Conservation (phyloP, 129 eudicot species). For the Chrysanthemum seticuspe region DNA sequence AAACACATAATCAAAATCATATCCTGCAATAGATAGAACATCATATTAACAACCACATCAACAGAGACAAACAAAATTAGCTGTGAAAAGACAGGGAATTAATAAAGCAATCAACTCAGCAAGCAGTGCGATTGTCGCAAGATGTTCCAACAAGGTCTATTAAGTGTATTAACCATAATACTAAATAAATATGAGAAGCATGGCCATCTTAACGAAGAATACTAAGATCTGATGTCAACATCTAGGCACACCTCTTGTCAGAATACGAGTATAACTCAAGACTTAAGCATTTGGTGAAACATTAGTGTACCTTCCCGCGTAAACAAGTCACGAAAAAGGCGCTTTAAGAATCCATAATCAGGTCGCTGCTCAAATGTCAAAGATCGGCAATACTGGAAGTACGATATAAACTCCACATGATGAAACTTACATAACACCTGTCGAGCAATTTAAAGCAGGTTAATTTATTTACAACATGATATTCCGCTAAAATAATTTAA, state of each 20-base stretch:
- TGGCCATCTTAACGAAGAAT: background rate
- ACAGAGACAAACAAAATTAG: background rate
- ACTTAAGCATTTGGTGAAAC: background rate
- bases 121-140: background rate
- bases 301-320: slow-evolving; percentile 66
- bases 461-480: background rate
- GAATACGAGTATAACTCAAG: background rate
- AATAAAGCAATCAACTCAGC: background rate
- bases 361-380: slow-evolving; percentile 92
- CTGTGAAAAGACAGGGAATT: background rate
- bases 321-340: slow-evolving; percentile 83
- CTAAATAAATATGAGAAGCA: too few relatives aligned
- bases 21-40: slow-evolving; percentile 46
- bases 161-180: too few relatives aligned
- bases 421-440: slow-evolving; percentile 92
- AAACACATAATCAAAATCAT: slow-evolving; percentile 69
- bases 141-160: too few relatives aligned
- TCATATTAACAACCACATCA: background rate
- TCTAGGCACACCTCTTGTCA: background rate
- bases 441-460: slow-evolving; percentile 2
- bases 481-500: background rate
- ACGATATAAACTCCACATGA: slow-evolving; percentile 88
- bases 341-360: slow-evolving; percentile 93
- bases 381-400: slow-evolving; percentile 87
- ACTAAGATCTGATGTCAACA: background rate